Percentiles rank a stretch among this genome's conserved stretches.
Conservation (phyloP, 805 yeast genomes). For the Metschnikowia reukaufii region DNA sequence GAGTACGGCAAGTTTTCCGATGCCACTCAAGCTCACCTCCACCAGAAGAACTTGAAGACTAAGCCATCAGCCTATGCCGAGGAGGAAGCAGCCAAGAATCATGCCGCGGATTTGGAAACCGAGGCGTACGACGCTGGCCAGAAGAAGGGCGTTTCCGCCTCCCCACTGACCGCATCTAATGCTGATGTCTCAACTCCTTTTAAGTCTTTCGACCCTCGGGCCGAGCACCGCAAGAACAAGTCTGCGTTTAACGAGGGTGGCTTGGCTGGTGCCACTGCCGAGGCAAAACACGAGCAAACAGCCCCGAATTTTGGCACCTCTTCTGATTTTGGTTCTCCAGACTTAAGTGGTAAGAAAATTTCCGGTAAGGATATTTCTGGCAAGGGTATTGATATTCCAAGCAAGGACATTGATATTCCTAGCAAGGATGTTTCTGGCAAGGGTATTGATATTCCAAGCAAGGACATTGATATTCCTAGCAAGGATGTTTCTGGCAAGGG, state of each 20-base stretch:
- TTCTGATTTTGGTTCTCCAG: neutral
- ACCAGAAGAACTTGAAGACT: constrained; percentile 23
- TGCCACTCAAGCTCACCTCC: constrained; percentile 25
- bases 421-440: neutral
- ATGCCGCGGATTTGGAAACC: constrained; percentile 15
- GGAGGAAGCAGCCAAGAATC: constrained; percentile 16
- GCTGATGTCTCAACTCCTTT: neutral
- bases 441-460: neutral
- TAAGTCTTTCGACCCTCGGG: constrained; percentile 20
- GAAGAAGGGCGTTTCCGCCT: constrained; percentile 13
- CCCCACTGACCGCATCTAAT: constrained; percentile 6
- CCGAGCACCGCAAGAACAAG: constrained; percentile 31
- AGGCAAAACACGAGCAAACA: constrained; percentile 8
- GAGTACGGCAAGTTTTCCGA: constrained; percentile 21
- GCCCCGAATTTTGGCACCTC: neutral
- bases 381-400: too few relatives aligned
- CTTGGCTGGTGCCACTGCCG: constrained; percentile 22
- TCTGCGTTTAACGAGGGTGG: constrained; percentile 34
- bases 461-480: too few relatives aligned
- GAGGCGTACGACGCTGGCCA: constrained; percentile 22
- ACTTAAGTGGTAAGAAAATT: neutral
- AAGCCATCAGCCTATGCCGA: constrained; percentile 23
- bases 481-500: too few relatives aligned
- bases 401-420: neutral
- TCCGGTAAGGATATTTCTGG: neutral